These are phyloP conservation scores for Dryas integrifolia DNA, from an alignment of 331 rosid species.

Conservation along the genomic window DNA sequence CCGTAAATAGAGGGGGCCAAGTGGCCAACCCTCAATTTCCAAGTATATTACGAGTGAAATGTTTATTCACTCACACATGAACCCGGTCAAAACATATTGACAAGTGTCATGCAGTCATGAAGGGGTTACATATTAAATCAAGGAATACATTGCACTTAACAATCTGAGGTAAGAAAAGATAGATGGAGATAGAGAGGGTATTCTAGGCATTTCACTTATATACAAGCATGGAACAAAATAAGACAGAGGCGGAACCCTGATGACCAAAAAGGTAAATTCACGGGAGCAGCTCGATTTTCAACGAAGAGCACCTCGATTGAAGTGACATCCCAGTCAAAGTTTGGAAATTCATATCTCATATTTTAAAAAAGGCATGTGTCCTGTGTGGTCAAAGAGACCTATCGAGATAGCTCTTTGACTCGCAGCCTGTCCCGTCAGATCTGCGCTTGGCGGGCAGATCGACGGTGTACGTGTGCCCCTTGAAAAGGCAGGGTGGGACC, in stretches of 20 bases:
- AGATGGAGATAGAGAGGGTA: not conserved
- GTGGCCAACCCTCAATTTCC: too few relatives aligned
- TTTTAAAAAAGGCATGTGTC: constrained; percentile 27
- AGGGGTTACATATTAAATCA: not conserved
- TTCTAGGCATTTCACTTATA: constrained; percentile 4
- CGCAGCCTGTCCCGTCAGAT: constrained; percentile 29
- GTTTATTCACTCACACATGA: too few relatives aligned
- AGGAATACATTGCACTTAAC: not conserved
- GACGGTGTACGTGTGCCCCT: constrained; percentile 18
- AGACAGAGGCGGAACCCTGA: not conserved
- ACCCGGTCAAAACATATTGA: too few relatives aligned
- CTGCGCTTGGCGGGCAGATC: not conserved
- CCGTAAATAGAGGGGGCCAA: too few relatives aligned
- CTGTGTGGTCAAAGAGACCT: constrained; percentile 53
- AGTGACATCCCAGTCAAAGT: constrained; percentile 78
- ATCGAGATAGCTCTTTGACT: constrained; percentile 60
- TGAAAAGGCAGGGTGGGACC: constrained; percentile 22
- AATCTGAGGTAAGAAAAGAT: not conserved
- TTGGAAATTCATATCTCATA: constrained; percentile 25
- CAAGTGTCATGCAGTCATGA: too few relatives aligned
- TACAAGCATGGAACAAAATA: not conserved
- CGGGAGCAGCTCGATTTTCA: constrained; percentile 34
- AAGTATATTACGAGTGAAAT: too few relatives aligned
- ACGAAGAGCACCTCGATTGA: constrained; percentile 67
- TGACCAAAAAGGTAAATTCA: constrained; percentile 34